Evolutionary conservation across 306 rosid genomes (phyloP), one percentile per base, ranked within the genome.

Genomic region (Purshia tridentata): DNA sequence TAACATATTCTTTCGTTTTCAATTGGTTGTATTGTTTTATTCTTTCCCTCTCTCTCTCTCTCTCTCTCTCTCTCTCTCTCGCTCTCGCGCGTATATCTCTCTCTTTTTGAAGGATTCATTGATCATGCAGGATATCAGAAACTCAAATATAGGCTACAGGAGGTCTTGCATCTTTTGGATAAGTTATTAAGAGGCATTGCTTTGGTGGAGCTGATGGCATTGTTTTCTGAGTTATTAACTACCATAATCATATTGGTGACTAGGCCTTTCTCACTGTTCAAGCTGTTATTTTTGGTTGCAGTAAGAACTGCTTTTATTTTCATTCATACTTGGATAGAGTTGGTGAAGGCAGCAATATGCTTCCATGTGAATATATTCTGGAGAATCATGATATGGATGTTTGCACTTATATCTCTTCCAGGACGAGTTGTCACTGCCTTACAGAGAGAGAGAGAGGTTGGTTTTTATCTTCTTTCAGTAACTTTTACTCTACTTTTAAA

Each of bases 381-480:
- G 83, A 76, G 82, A 67, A 70, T 70, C 54, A 53, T 75, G 23
- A 19, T 85, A 58, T 86, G 92, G 97, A 48, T 66, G 20, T 42
- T 81, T 48, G 88, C 96, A 59, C 60, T 93, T 63, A 16, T 91
- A 58, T 82, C 84, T 29, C 79, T 88, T 49, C 99, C 96, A 50
- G 76, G 80, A 72, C 85, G 92, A 76, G 23, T 82, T 80, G 29
- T 89, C 68, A 83, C 65, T 70, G 81, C 87, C 74, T 72, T 88
- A 46, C 82, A 77, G 72, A 86, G 90, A 72, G 96, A 89, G 69
- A 85, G 76, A 57, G 87, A 85, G 91, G 99, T 91, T 50, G 70
- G 87, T 69, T 81, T 81, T 62, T 52, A 47, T 40, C 45, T 45
- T 60, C 55, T 13, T 20, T 53, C 62, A 3, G 52, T 20, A 0